phyloP scores from a whole-genome alignment of 2,329 filamentous ascomycete genomes.

The Epichloe sp. region DNA sequence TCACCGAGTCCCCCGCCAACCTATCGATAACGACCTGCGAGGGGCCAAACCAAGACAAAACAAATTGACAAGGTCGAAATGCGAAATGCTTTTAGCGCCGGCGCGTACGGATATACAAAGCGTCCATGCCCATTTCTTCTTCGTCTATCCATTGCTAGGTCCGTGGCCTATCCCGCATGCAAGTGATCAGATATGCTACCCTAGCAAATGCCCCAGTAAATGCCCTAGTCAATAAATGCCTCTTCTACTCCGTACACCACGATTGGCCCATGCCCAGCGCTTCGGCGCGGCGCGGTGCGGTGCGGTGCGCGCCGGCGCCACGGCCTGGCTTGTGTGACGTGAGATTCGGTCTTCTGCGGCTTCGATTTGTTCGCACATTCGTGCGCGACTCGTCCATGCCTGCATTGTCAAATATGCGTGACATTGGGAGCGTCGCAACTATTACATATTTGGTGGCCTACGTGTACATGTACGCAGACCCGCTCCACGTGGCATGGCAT shows the following conservation, averaged over 20 bases:
- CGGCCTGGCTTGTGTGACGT: not conserved
- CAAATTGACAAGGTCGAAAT: too few species aligned
- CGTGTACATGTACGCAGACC: too few species aligned
- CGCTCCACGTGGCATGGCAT: not conserved
- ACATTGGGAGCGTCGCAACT: too few species aligned
- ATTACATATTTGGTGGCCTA: too few species aligned
- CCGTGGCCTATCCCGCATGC: not conserved
- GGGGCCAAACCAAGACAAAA: too few species aligned
- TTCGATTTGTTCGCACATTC: not conserved
- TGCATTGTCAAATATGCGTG: too few species aligned
- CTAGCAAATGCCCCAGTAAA: not conserved
- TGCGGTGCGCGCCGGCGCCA: not conserved
- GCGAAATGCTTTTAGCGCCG: not conserved
- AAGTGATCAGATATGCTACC: not conserved
- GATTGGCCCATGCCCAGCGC: conserved; percentile 1
- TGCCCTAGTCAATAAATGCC: not conserved
- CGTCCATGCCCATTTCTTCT: too few species aligned
- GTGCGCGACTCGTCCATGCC: not conserved
- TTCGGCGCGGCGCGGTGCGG: too few species aligned
- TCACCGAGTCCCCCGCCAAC: not conserved
- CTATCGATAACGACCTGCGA: not conserved
- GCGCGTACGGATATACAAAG: not conserved
- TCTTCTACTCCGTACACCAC: not conserved
- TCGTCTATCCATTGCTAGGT: not conserved
- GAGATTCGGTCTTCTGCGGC: not conserved